phyloP scores from a whole-genome alignment of 1,284 basidiomycete genomes.

The Limonomyces culmigenus region DNA sequence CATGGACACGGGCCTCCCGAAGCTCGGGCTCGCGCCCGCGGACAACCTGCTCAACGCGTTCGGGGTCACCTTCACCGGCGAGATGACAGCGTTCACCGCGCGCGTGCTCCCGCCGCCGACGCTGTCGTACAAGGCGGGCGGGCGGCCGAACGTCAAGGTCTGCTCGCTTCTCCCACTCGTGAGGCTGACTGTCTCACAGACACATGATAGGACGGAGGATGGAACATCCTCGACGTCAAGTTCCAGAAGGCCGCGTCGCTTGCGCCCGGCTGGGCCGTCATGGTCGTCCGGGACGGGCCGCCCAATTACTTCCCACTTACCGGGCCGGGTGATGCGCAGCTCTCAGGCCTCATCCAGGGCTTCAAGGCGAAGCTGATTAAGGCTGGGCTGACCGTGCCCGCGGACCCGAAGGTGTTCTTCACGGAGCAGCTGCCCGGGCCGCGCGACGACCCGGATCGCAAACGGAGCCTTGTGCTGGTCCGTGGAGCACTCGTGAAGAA shows the following conservation, averaged over 20 bases:
- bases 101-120: constrained; percentile 42
- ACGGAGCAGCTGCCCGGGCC: constrained; percentile 12
- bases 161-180: too few species aligned
- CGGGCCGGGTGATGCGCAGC: constrained; percentile 21
- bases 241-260: constrained; percentile 37
- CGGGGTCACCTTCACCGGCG: constrained; percentile 28
- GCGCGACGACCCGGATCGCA: constrained; percentile 23
- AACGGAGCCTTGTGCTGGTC: constrained; percentile 22
- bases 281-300: constrained; percentile 35
- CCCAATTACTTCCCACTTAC: constrained; percentile 16
- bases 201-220: constrained; percentile 45
- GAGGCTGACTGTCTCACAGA: too few species aligned
- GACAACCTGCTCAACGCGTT: constrained; percentile 27
- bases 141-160: constrained; percentile 21
- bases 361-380: constrained; percentile 32
- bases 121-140: constrained; percentile 33
- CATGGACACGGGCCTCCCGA: constrained; percentile 32
- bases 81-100: constrained; percentile 45
- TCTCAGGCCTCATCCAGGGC: constrained; percentile 24
- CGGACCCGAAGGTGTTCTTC: constrained; percentile 21
- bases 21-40: constrained; percentile 28
- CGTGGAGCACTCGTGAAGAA: constrained; percentile 18
- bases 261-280: constrained; percentile 33
- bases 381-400: constrained; percentile 34
- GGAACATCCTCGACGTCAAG: constrained; percentile 56